Conservation (phyloP, 257 asterid species). For the Henckelia pumila region DNA sequence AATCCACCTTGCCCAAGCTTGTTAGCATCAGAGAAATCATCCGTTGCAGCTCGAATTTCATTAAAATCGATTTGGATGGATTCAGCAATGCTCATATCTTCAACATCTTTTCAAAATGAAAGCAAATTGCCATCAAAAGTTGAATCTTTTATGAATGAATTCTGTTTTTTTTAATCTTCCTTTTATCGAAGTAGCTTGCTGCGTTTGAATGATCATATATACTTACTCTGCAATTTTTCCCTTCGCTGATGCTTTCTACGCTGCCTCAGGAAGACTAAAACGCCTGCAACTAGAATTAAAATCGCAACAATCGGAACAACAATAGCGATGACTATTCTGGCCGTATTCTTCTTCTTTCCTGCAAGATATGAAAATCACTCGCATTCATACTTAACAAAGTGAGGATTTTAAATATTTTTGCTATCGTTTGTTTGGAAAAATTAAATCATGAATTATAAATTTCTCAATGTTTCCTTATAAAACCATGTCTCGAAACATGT, state of each 20-base stretch:
- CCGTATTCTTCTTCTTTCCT: not conserved
- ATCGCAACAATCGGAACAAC: not conserved
- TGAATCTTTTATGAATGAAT: too few relatives aligned
- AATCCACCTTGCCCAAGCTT: constrained; percentile 30
- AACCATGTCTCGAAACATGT: not conserved
- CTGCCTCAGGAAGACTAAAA: not conserved
- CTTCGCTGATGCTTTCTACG: not conserved
- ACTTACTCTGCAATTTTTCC: not conserved
- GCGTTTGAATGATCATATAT: not conserved
- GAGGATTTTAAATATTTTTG: not conserved
- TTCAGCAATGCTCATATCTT: not conserved
- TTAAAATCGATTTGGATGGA: constrained; percentile 7
- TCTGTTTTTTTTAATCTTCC: too few relatives aligned
- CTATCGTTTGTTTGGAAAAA: too few relatives aligned
- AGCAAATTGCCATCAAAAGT: not conserved
- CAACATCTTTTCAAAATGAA: not conserved
- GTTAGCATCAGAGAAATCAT: constrained; percentile 15
- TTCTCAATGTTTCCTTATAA: not conserved
- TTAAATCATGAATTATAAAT: too few relatives aligned
- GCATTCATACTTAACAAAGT: not conserved
- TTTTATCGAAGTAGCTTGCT: not conserved
- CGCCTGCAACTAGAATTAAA: not conserved
- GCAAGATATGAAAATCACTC: not conserved
- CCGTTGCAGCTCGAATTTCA: constrained; percentile 25
- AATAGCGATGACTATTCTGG: not conserved